Evolutionary conservation across 129 eudicot genomes (phyloP).

Genomic region (Rutidosis leptorrhynchoides): DNA sequence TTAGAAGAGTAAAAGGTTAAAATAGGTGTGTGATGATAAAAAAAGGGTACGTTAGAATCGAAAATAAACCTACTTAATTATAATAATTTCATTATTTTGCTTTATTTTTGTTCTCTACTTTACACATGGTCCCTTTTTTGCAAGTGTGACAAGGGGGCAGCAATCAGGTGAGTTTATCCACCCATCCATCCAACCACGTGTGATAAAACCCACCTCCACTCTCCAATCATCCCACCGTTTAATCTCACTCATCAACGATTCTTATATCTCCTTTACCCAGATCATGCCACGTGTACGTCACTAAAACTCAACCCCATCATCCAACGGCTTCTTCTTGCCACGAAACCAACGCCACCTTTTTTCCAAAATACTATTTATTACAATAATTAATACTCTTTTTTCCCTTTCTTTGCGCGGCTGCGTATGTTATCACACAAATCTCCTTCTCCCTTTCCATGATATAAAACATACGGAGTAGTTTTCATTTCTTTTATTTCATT

Average conservation of each 20-base stretch:
- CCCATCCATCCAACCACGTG: slow-evolving; percentile 46
- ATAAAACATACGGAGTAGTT: not conserved
- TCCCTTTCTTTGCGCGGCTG: slow-evolving; percentile 30
- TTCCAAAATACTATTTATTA: not conserved
- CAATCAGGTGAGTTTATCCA: slow-evolving; percentile 17
- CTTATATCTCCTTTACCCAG: not conserved
- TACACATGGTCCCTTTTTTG: slow-evolving; percentile 16
- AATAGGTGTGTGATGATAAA: too few species aligned
- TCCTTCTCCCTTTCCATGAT: slow-evolving; percentile 1
- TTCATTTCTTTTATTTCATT: not conserved
- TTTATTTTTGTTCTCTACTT: slow-evolving; percentile 3
- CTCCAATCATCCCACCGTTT: slow-evolving; percentile 34
- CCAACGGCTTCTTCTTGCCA: slow-evolving; percentile 42
- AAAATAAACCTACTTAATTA: too few species aligned
- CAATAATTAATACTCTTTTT: slow-evolving; percentile 10
- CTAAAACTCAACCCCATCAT: not conserved
- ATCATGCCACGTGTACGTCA: slow-evolving; percentile 37
- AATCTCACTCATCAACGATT: slow-evolving; percentile 25
- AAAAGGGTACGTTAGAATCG: too few species aligned
- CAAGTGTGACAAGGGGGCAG: slow-evolving; percentile 19
- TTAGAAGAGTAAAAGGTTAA: too few species aligned
- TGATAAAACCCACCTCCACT: slow-evolving; percentile 29
- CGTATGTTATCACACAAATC: slow-evolving; percentile 41
- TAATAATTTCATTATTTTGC: not conserved
- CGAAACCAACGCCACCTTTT: slow-evolving; percentile 28